Evolutionary conservation across 306 rosid genomes (phyloP).

Genomic region (Dicorynia guianensis): DNA sequence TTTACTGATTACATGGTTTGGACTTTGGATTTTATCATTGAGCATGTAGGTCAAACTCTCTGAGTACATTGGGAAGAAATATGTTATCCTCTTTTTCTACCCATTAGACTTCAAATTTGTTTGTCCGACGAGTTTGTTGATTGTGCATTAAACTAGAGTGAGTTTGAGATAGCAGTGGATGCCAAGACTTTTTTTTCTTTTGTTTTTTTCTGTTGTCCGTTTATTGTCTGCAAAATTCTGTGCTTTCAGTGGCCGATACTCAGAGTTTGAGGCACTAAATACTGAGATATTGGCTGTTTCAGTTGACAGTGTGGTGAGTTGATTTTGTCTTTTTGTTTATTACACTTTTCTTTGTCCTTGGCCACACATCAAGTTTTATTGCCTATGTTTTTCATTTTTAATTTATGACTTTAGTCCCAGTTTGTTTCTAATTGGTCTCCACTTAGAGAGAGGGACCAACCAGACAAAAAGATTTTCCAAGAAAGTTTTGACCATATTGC

Average conservation of each 20-base stretch:
- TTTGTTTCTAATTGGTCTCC: too few relatives aligned
- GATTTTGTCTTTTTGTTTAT: not conserved
- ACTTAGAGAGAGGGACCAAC: too few relatives aligned
- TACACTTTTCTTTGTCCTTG: not conserved
- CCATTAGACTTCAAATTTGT: conserved; percentile 98
- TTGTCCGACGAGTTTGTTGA: conserved; percentile 86
- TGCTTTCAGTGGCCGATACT: conserved; percentile 93
- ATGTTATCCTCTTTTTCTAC: conserved; percentile 94
- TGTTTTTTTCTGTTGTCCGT: not conserved
- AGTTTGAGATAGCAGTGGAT: conserved; percentile 7
- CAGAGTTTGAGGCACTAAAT: conserved; percentile 72
- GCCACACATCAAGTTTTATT: too few relatives aligned
- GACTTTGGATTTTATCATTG: too few relatives aligned
- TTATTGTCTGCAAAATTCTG: conserved; percentile 68
- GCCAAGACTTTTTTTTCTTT: conserved; percentile 7
- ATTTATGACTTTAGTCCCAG: too few relatives aligned
- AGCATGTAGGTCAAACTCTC: too few relatives aligned
- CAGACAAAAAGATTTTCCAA: too few relatives aligned
- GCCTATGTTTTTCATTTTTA: too few relatives aligned
- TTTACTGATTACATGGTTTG: too few relatives aligned
- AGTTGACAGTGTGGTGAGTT: conserved; percentile 89
- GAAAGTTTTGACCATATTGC: too few relatives aligned
- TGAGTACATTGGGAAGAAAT: too few relatives aligned
- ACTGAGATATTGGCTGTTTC: conserved; percentile 97
- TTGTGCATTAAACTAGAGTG: conserved; percentile 10